phyloP scores from a whole-genome alignment of 2,329 filamentous ascomycete species.

The Fusarium redolens region DNA sequence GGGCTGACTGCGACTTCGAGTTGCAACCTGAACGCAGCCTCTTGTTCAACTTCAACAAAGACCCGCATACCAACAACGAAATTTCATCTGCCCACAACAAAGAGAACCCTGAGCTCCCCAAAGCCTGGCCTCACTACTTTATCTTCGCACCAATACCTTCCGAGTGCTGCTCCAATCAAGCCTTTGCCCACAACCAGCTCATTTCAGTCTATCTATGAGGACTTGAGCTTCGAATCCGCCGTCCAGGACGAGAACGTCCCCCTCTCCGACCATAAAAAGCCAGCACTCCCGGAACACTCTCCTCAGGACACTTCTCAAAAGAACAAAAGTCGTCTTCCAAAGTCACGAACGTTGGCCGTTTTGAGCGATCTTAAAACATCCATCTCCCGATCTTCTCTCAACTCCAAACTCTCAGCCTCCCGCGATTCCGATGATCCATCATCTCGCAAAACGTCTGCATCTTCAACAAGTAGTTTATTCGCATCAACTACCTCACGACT shows the following conservation, averaged over 20 bases:
- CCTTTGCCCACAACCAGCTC: constrained; percentile 30
- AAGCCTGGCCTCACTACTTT: constrained; percentile 45
- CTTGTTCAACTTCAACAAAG: neutral
- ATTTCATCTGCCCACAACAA: neutral
- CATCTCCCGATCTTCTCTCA: constrained; percentile 52
- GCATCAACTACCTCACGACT: constrained; percentile 32
- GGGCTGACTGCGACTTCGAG: constrained; percentile 37
- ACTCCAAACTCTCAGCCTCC: constrained; percentile 27
- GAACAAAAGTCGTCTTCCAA: constrained; percentile 52
- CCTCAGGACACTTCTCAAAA: neutral
- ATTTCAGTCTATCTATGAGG: neutral
- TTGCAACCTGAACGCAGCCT: neutral
- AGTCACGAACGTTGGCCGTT: constrained; percentile 58
- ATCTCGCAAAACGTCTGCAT: constrained; percentile 33
- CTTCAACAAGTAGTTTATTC: constrained; percentile 35
- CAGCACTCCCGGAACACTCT: neutral
- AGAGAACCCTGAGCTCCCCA: constrained; percentile 13
- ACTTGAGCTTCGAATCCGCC: constrained; percentile 5
- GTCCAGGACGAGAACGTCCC: constrained; percentile 47
- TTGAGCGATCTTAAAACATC: constrained; percentile 59
- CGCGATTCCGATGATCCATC: constrained; percentile 20
- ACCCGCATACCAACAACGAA: neutral
- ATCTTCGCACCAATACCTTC: constrained; percentile 25
- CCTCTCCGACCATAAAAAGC: constrained; percentile 8
- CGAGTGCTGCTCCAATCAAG: constrained; percentile 5